Percentiles rank a stretch among this genome's conserved stretches.
Conservation (phyloP, 108 stramenopile genomes). For the Epithemia pelagica region DNA sequence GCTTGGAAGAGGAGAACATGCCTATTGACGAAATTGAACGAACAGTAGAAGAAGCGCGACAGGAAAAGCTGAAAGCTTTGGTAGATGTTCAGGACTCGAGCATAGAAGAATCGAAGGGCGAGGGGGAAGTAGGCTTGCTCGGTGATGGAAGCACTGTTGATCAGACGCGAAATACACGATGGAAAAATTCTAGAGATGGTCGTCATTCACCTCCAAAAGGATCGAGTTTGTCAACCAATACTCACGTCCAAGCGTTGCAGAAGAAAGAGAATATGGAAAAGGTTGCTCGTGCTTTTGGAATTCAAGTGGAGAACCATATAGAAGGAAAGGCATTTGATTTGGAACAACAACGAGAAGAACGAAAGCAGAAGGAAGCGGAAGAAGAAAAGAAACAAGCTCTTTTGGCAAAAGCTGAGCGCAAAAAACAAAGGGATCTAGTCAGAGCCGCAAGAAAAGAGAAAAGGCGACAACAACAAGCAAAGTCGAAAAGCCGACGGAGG, state of each 20-base stretch:
- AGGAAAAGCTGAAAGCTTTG: constrained; percentile 28
- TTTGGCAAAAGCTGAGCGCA: constrained; percentile 29
- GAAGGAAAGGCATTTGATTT: constrained; percentile 81
- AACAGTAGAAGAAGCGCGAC: constrained; percentile 49
- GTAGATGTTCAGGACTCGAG: constrained; percentile 13
- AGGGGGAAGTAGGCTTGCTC: background rate
- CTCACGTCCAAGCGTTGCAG: constrained; percentile 28
- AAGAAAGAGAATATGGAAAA: constrained; percentile 55
- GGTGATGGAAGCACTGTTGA: background rate
- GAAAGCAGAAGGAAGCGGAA: constrained; percentile 47
- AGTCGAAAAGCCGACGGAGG: background rate
- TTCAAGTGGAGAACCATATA: constrained; percentile 24
- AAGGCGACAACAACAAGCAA: constrained; percentile 13
- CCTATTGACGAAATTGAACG: constrained; percentile 53
- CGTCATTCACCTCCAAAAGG: no score
- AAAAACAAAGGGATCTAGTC: background rate
- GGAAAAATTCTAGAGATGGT: no score
- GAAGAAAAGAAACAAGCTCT: constrained; percentile 43
- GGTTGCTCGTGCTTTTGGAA: constrained; percentile 30
- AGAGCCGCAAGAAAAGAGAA: background rate
- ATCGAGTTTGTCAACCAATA: constrained; percentile 21
- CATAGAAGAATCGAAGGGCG: background rate
- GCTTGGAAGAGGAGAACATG: constrained; percentile 54
- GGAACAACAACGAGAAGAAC: constrained; percentile 51
- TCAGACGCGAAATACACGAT: background rate